These are phyloP conservation scores for Penicillium cataractarum DNA, from an alignment of 495 filamentous ascomycete genomes.

Conservation along the genomic window DNA sequence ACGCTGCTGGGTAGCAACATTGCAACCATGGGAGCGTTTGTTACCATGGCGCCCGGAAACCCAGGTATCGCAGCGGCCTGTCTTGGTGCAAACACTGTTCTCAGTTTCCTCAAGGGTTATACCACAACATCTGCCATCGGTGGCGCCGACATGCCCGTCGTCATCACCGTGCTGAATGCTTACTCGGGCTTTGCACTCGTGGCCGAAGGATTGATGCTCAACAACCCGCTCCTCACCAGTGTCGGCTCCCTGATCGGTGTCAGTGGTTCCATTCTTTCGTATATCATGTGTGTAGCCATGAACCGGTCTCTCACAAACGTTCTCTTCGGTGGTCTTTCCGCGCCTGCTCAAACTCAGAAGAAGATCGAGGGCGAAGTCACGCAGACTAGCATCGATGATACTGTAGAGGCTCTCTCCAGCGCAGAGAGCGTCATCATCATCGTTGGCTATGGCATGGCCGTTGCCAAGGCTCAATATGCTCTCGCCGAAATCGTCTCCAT, in stretches of 20 bases:
- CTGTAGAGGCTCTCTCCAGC: constrained; percentile 66
- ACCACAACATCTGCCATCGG: constrained; percentile 83
- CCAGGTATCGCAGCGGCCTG: constrained; percentile 74
- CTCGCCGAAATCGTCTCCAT: constrained; percentile 76
- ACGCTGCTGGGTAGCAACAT: constrained; percentile 70
- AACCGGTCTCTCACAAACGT: constrained; percentile 81
- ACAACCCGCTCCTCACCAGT: constrained; percentile 76
- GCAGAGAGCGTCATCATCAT: constrained; percentile 81
- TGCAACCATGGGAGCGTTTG: constrained; percentile 77
- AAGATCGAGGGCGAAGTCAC: constrained; percentile 76
- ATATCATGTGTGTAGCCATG: constrained; percentile 84
- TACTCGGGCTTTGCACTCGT: constrained; percentile 85
- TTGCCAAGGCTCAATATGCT: constrained; percentile 84
- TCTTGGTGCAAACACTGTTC: constrained; percentile 68
- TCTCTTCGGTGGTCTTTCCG: constrained; percentile 74
- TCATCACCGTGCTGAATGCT: constrained; percentile 83
- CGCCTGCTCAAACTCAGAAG: constrained; percentile 60
- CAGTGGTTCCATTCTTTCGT: constrained; percentile 78
- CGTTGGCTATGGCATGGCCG: constrained; percentile 86
- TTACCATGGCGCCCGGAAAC: constrained; percentile 73
- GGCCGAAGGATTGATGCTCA: constrained; percentile 85
- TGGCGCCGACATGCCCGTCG: constrained; percentile 86
- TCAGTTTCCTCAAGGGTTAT: constrained; percentile 80
- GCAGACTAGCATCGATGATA: constrained; percentile 74
- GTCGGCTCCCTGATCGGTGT: constrained; percentile 82